Base-by-base conservation (phyloP, 306 rosid genomes). In the Canavalia gladiata region DNA sequence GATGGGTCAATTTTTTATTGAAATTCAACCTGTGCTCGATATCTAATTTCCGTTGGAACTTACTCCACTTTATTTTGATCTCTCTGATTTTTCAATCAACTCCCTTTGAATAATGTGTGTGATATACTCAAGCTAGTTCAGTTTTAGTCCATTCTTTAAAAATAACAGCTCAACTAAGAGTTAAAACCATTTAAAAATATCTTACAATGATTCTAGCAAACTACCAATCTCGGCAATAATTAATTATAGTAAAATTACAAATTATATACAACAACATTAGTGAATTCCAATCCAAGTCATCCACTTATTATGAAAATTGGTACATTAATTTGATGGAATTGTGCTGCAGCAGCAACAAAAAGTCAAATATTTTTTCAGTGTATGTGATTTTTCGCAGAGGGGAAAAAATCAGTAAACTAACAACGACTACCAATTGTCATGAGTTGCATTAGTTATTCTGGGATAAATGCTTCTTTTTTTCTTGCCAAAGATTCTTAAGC, bases 81-180 rank as follows among this genome's bases (percentile, higher is more conserved):
- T 63, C 47, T 12, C 47, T 45, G 33, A n/a, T 67, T 75, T 69
- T 76, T 49, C 55, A 63, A 75, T 34, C 74, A 65, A 8, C 30
- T 52, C n/a, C 56, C 54, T 31, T 13, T 5, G 4, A 34, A 31
- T 43, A 55, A 77, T 54, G 85, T 81, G 84, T 80, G 77, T 65
- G 68, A 64, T 65, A 39, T 46, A 75, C 86, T 81, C 79, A 66
- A 67, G 52, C 83, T 66, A 6, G 39, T 57, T 77, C 77, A 33
- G 74, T n/a, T 81, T 65, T 60, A 8, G 66, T 42, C 52, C 10
- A 33, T 81, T 66, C 65, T 42, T 68, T 45, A 30, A 57, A 51
- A 13, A 64, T 77, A 76, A 65, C 86, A 58, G 70, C 75, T 81
- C 69, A 77, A 85, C 86, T 7, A 74, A 64, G 41, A 72, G 35